These are phyloP conservation scores for Sherardia arvensis DNA, from an alignment of 257 asterid genomes.

Conservation along the genomic window DNA sequence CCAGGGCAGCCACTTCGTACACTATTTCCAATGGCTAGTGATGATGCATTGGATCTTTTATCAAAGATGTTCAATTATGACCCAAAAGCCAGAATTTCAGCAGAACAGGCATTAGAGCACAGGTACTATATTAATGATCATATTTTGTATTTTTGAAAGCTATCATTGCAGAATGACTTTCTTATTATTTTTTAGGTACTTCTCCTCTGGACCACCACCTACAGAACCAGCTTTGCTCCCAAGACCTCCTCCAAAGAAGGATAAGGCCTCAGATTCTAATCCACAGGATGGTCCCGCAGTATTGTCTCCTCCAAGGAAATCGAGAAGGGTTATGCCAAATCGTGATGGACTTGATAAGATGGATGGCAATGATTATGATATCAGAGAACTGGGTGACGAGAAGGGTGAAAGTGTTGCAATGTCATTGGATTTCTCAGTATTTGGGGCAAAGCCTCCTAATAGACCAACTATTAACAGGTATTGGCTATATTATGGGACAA, in stretches of 20 bases:
- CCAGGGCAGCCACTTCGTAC: conserved; percentile 45
- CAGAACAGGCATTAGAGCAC: conserved; percentile 91
- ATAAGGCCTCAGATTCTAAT: conserved; percentile 49
- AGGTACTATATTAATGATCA: conserved; percentile 30
- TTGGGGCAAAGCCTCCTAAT: conserved; percentile 65
- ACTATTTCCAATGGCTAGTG: conserved; percentile 87
- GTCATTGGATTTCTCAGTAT: conserved; percentile 89
- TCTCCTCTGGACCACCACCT: conserved; percentile 67
- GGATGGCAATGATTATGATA: conserved; percentile 54
- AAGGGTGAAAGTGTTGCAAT: conserved; percentile 67
- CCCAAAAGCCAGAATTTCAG: conserved; percentile 86
- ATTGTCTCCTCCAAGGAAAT: conserved; percentile 92
- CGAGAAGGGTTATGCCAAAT: conserved; percentile 85
- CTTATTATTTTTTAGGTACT: conserved; percentile 45
- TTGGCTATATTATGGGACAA: not conserved
- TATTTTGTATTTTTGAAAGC: not conserved
- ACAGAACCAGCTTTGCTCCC: conserved; percentile 90
- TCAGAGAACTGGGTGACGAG: conserved; percentile 49
- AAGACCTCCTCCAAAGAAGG: conserved; percentile 81
- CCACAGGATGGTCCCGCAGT: conserved; percentile 72
- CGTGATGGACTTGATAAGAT: conserved; percentile 65
- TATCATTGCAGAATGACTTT: conserved; percentile 11
- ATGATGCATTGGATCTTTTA: conserved; percentile 78
- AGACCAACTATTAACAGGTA: conserved; percentile 98
- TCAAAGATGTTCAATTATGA: conserved; percentile 85